Conservation (phyloP, 805 yeast genomes). For the Cyberlindnera samutprakarnensis region DNA sequence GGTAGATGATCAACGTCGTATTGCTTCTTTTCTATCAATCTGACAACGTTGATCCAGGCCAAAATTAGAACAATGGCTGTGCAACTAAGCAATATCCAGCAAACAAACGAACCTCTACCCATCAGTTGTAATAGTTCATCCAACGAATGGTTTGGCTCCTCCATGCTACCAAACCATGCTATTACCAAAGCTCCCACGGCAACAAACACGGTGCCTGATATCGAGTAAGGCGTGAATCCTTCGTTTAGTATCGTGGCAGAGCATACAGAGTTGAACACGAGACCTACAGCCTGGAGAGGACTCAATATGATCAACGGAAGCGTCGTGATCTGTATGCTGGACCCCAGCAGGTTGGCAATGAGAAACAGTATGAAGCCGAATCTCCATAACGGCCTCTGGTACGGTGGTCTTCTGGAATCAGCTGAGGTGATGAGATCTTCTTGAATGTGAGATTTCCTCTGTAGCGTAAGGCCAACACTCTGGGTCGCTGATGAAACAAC, state of each 20-base stretch:
- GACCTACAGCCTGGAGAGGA: constrained; percentile 79
- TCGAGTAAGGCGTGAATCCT: constrained; percentile 48
- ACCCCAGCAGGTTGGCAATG: constrained; percentile 69
- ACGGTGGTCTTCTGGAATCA: constrained; percentile 21
- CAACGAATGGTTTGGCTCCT: constrained; percentile 45
- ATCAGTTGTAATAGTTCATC: constrained; percentile 38
- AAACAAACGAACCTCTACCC: constrained; percentile 38
- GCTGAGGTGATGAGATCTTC: constrained; percentile 26
- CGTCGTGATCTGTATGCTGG: constrained; percentile 76
- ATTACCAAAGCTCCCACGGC: constrained; percentile 70
- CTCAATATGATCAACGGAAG: constrained; percentile 73
- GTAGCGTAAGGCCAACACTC: constrained; percentile 75
- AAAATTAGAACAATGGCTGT: constrained; percentile 23
- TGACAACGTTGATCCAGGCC: constrained; percentile 21
- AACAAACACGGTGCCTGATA: constrained; percentile 60
- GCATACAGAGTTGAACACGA: constrained; percentile 78
- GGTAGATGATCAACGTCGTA: not conserved
- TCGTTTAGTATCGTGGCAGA: constrained; percentile 65
- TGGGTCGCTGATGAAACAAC: constrained; percentile 71
- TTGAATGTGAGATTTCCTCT: constrained; percentile 65
- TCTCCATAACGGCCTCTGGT: constrained; percentile 60
- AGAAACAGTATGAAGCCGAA: constrained; percentile 66
- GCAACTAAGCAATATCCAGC: constrained; percentile 45
- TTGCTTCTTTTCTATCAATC: constrained; percentile 3
- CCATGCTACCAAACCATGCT: constrained; percentile 61